Base-by-base conservation (phyloP, 441 rosid species). In the Pelargonium citronellum region DNA sequence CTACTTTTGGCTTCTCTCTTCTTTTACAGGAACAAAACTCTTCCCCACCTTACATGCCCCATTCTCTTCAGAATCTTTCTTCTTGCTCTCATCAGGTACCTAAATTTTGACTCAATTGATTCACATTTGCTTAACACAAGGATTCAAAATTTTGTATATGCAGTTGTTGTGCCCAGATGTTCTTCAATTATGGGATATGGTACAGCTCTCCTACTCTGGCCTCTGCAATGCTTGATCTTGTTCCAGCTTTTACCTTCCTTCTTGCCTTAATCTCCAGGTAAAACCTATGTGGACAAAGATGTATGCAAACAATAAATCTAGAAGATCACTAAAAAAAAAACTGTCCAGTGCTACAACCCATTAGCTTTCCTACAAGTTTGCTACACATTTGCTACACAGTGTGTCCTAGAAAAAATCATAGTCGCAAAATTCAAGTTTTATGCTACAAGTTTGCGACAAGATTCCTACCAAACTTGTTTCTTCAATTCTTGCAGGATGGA, bases 191-290 rank as follows among this genome's bases (percentile, higher is more conserved):
- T 46, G 86, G 88, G 53, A 37, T 83, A 41, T 69, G 19, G 11
- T 74, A 74, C 63, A 74, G 81, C 74, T 81, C 85, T 67, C 86
- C 88, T 3, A 76, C 83, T 39, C 61, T 85, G 17, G 68, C 67
- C 4, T 53, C 86, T 0, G 83, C 88, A 2, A 79, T 85, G 75
- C 15, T 19, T 20, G 81, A 85, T 71, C 78, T 84, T 0, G 34
- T 72, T 20, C 88, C 84, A 1, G 83, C 82, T 44, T 82, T 85
- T 53, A 82, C 88, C 27, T 85, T 81, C 75, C 7, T 83, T 47
- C 70, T 85, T 17, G 83, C 85, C 55, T 5, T 77, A 4, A 43
- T 85, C 9, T 78, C 60, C 66, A 79, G 88, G 88, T 85, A 1
- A 46, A 24, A 24, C 27, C 27, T 24, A 24, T 24, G 27, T 24